Evolutionary conservation across 495 filamentous ascomycete species (phyloP).

Genomic region (Parathielavia appendiculata): DNA sequence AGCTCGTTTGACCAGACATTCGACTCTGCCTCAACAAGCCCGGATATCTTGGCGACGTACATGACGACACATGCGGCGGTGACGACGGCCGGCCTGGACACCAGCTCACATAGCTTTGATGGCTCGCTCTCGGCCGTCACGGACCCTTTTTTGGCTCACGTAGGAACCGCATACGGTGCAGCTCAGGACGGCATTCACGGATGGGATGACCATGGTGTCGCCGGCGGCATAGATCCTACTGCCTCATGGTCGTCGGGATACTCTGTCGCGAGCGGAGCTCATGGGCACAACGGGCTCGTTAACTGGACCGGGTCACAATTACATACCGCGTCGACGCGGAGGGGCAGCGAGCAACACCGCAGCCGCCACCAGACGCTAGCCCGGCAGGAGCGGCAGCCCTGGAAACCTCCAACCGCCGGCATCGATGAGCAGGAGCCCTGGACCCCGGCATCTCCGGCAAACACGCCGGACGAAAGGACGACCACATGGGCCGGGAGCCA

Average conservation of each 20-base stretch:
- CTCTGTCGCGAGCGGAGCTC: neutral
- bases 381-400: neutral
- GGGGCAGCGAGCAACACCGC: conserved; percentile 7
- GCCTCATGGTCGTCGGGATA: neutral
- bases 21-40: conserved; percentile 10
- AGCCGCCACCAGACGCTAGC: neutral
- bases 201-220: neutral
- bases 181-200: neutral
- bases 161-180: conserved; percentile 8
- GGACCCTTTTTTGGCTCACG: conserved; percentile 25
- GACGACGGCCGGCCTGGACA: conserved; percentile 3
- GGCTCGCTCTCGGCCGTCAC: conserved; percentile 18
- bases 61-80: conserved; percentile 7
- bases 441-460: conserved; percentile 10
- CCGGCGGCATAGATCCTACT: neutral
- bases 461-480: neutral
- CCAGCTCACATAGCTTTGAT: neutral
- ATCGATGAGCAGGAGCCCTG: conserved; percentile 10
- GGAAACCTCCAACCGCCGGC: neutral
- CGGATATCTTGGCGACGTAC: conserved; percentile 15
- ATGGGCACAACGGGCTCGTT: neutral
- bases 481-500: neutral
- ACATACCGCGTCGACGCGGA: neutral
- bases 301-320: neutral
- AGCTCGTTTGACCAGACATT: conserved; percentile 26